Base-by-base conservation (phyloP, 2,329 filamentous ascomycete genomes). In the Xylariaceae sp. region DNA sequence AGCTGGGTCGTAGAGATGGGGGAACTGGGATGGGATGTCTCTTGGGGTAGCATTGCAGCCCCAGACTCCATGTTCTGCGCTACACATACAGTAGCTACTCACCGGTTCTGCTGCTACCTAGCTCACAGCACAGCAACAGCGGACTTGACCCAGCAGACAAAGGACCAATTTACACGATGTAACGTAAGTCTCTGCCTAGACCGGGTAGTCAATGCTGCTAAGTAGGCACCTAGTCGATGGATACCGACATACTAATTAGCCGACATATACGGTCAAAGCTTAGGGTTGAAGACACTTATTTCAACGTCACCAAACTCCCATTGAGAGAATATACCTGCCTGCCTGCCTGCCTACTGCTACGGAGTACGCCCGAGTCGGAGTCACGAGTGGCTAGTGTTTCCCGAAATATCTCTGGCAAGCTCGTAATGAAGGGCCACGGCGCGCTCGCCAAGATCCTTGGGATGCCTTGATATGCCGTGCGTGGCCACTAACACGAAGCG, bases 1-100 rank as follows among this genome's bases (percentile, higher is more conserved):
- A 64, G 62, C 56, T 61, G 62, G 23, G 58, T 59, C 60, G 62
- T 62, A 62, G 61, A 64, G 65, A 70, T 65, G 64, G 65, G 56
- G 35, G 58, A 54, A 30, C 64, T 57, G 53, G 64, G 66, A 58
- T 64, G 56, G 51, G 56, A 62, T 55, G 59, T 64, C 11, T 9
- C 48, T 60, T 60, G 57, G 57, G 57, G 67, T 67, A 63, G 57
- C 64, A 66, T 68, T 61, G 67, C 62, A 63, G 65, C 61, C 59
- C 47, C 58, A 62, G 58, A 56, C 58, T 62, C 60, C 58, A 58
- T 59, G 49, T 61, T 54, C 58, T 51, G 34, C 17, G 60, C 42
- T 13, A 61, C 37, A 42, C 23, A 13, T 13, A 42, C 8, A 13
- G 37, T 42, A 42, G 37, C 9, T 42, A 42, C 61, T 55, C 59